phyloP scores from a whole-genome alignment of 768 basidiomycete genomes.

The Kwoniella dejecticola region DNA sequence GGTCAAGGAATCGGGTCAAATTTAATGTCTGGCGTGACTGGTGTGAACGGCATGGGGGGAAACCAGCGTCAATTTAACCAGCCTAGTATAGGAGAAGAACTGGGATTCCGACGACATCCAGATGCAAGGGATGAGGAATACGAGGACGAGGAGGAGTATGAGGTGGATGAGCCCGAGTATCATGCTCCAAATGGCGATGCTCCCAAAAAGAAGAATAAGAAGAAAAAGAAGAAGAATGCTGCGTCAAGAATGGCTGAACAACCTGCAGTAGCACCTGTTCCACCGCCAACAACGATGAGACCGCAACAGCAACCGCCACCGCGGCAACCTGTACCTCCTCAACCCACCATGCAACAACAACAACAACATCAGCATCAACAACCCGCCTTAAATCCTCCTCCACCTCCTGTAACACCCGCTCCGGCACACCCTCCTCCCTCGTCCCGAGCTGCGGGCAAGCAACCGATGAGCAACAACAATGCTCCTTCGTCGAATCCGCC shows the following conservation, averaged over 20 bases:
- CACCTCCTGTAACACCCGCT: slow-evolving; percentile 58
- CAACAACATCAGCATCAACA: slow-evolving; percentile 37
- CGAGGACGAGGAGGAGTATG: slow-evolving; percentile 45
- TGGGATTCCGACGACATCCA: slow-evolving; percentile 54
- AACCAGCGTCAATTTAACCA: slow-evolving; percentile 19
- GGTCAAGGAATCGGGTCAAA: slow-evolving; percentile 57
- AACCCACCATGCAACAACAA: slow-evolving; percentile 28
- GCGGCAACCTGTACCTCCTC: slow-evolving; percentile 33
- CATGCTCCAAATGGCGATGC: slow-evolving; percentile 37
- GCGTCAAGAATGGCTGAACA: slow-evolving; percentile 32
- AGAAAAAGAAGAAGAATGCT: slow-evolving; percentile 60
- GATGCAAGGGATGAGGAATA: slow-evolving; percentile 43
- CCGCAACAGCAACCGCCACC: slow-evolving; percentile 35
- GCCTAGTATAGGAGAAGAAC: slow-evolving; percentile 41
- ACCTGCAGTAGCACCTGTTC: slow-evolving; percentile 47
- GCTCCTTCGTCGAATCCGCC: slow-evolving; percentile 42
- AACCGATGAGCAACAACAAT: slow-evolving; percentile 75
- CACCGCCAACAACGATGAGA: slow-evolving; percentile 43
- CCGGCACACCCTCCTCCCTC: slow-evolving; percentile 64
- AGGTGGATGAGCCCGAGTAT: slow-evolving; percentile 42
- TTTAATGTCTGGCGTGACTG: slow-evolving; percentile 55
- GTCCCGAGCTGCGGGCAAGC: slow-evolving; percentile 86
- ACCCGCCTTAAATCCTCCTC: slow-evolving; percentile 55
- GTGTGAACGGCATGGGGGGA: slow-evolving; percentile 3
- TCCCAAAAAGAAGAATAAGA: slow-evolving; percentile 61